These are phyloP conservation scores for Withania somnifera DNA, from an alignment of 305 asterid genomes.

Conservation along the genomic window DNA sequence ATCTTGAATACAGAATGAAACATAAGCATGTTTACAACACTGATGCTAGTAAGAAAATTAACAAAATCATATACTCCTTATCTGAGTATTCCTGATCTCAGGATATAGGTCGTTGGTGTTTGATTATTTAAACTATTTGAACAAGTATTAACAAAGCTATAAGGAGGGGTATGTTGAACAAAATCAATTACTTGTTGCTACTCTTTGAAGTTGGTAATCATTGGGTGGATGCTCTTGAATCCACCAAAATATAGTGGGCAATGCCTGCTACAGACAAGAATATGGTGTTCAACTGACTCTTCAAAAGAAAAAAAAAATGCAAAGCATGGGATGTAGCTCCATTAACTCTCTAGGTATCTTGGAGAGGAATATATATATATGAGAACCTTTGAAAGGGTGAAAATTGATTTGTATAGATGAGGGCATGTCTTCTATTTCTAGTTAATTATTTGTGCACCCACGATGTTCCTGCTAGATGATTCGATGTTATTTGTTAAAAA, in stretches of 20 bases:
- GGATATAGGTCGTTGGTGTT: neutral
- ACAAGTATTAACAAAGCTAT: neutral
- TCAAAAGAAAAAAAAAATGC: neutral
- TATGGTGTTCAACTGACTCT: neutral
- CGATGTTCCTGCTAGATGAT: neutral
- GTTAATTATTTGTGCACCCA: neutral
- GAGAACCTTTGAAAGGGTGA: neutral
- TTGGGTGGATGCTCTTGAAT: neutral
- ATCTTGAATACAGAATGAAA: neutral
- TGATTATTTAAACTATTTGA: neutral
- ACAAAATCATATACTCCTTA: neutral
- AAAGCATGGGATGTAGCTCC: neutral
- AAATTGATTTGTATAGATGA: neutral
- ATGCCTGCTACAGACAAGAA: neutral
- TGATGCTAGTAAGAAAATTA: neutral
- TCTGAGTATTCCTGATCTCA: neutral
- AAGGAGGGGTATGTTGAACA: too few relatives aligned
- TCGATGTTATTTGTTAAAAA: neutral
- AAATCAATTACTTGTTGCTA: neutral
- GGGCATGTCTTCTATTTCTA: neutral
- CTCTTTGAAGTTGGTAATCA: neutral
- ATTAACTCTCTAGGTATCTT: neutral
- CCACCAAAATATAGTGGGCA: neutral
- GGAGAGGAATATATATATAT: neutral
- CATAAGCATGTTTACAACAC: neutral